phyloP scores from a whole-genome alignment of 345 rosid species.

The Streptanthus diversifolius region DNA sequence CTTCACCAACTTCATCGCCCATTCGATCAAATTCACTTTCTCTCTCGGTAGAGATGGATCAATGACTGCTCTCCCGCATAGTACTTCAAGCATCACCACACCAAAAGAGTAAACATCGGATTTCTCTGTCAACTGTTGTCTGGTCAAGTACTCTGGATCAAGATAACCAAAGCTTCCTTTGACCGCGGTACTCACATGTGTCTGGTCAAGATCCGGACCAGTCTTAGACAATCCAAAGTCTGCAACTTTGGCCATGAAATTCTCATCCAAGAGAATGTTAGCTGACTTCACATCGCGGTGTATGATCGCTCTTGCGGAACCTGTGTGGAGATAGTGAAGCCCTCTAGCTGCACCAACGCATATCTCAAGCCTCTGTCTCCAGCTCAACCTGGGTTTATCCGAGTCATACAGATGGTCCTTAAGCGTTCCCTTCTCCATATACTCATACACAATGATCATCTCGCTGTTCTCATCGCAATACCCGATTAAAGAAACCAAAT shows the following conservation, averaged over 20 bases:
- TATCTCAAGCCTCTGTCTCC: constrained; percentile 63
- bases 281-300: constrained; percentile 77
- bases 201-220: constrained; percentile 63
- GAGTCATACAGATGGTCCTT: constrained; percentile 53
- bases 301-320: constrained; percentile 55
- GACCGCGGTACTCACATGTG: constrained; percentile 73
- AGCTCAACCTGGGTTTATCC: constrained; percentile 40
- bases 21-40: constrained; percentile 52
- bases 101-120: constrained; percentile 71
- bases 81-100: constrained; percentile 62
- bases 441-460: constrained; percentile 72
- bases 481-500: constrained; percentile 63
- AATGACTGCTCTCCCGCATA: constrained; percentile 56
- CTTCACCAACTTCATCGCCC: constrained; percentile 44
- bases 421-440: constrained; percentile 68
- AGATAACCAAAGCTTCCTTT: constrained; percentile 75
- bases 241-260: constrained; percentile 68
- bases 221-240: constrained; percentile 68
- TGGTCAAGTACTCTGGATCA: constrained; percentile 60
- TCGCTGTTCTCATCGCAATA: constrained; percentile 59
- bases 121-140: constrained; percentile 53
- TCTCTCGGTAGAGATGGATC: constrained; percentile 57
- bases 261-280: constrained; percentile 61
- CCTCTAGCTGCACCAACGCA: constrained; percentile 72
- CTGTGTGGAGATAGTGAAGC: constrained; percentile 74